A percentile compares a stretch with the other conserved stretches of the same genome.
Conservation (phyloP, 164 flowering plant genomes). For the Protea cynaroides region DNA sequence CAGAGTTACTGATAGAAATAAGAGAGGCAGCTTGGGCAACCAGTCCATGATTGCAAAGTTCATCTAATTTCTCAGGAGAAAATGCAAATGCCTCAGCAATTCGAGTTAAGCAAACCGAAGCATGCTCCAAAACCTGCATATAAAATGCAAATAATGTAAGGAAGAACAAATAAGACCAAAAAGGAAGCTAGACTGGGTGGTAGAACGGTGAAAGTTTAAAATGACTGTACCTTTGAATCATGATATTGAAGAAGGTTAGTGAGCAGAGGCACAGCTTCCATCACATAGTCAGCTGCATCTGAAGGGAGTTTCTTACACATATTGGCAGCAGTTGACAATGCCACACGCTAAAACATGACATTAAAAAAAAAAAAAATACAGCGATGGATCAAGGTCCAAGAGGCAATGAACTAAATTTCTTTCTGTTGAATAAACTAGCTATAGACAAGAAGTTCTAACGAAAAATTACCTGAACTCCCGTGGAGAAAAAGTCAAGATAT, state of each 20-base stretch:
- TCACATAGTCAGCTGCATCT: constrained; percentile 98
- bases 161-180: neutral
- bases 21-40: constrained; percentile 90
- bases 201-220: neutral
- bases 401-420: neutral
- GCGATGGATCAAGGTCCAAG: constrained; percentile 1
- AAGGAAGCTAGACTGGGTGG: neutral
- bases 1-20: constrained; percentile 76
- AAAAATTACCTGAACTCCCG: constrained; percentile 81
- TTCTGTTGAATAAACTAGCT: neutral
- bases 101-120: constrained; percentile 93
- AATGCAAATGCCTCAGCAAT: constrained; percentile 96
- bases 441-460: neutral
- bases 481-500: constrained; percentile 97
- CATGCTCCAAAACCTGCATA: constrained; percentile 87
- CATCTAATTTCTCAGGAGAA: constrained; percentile 85
- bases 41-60: constrained; percentile 90
- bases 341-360: constrained; percentile 63
- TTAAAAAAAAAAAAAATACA: neutral
- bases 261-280: constrained; percentile 95
- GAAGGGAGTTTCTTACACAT: constrained; percentile 99
- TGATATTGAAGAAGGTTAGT: constrained; percentile 96
- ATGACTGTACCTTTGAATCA: constrained; percentile 69
- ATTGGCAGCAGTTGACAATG: constrained; percentile 97
- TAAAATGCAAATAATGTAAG: neutral